Evolutionary conservation across 1,139 yeast genomes (phyloP).

Genomic region (Pichia sp.): DNA sequence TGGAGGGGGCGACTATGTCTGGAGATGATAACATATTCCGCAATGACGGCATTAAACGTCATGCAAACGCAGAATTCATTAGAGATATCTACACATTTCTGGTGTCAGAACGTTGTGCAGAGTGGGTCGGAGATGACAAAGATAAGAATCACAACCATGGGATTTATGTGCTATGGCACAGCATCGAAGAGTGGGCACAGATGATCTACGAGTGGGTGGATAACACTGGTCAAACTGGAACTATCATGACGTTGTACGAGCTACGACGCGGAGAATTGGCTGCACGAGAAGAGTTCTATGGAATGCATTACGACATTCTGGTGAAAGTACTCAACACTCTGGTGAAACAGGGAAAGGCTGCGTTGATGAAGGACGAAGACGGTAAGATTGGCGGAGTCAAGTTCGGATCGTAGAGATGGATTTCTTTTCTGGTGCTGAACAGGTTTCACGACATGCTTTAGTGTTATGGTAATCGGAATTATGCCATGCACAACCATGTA

Average conservation of each 20-base stretch:
- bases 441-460: too few relatives aligned
- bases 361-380: conserved; percentile 49
- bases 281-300: conserved; percentile 48
- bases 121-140: too few relatives aligned
- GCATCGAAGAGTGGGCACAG: conserved; percentile 73
- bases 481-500: too few relatives aligned
- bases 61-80: conserved; percentile 31
- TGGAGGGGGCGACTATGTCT: too few relatives aligned
- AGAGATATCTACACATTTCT: too few relatives aligned
- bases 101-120: too few relatives aligned
- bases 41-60: conserved; percentile 4
- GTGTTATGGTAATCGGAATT: too few relatives aligned
- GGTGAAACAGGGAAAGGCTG: conserved; percentile 63
- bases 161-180: conserved; percentile 60
- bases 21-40: too few relatives aligned
- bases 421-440: too few relatives aligned
- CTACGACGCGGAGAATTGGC: conserved; percentile 59
- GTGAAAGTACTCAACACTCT: conserved; percentile 50
- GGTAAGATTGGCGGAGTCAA: conserved; percentile 62
- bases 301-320: conserved; percentile 49
- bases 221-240: conserved; percentile 67
- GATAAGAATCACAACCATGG: conserved; percentile 41
- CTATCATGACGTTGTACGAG: conserved; percentile 79
- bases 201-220: conserved; percentile 56
- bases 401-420: too few relatives aligned